These are phyloP conservation scores for Dillenia suffruticosa DNA, from an alignment of 164 flowering plant species.

Conservation along the genomic window DNA sequence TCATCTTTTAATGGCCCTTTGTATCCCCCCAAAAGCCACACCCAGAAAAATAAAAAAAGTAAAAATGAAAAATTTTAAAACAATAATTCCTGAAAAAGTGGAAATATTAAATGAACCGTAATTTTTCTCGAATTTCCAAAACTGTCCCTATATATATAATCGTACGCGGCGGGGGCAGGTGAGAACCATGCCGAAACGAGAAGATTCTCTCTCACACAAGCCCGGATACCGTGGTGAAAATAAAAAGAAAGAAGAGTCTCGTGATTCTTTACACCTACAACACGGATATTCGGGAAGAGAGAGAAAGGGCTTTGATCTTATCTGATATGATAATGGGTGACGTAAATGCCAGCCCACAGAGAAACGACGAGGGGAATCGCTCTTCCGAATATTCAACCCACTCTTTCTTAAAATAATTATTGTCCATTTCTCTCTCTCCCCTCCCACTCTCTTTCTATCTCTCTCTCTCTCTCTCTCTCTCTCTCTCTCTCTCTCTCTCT, in stretches of 20 bases:
- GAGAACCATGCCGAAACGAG: not conserved
- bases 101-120: too few relatives aligned
- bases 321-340: conserved; percentile 17
- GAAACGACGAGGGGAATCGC: conserved; percentile 12
- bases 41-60: too few relatives aligned
- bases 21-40: too few relatives aligned
- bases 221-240: too few relatives aligned
- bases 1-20: too few relatives aligned
- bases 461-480: not conserved
- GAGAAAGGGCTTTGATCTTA: conserved; percentile 23
- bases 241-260: too few relatives aligned
- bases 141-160: not conserved
- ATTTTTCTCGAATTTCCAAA: too few relatives aligned
- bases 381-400: conserved; percentile 43
- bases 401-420: conserved; percentile 2
- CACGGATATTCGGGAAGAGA: conserved; percentile 16
- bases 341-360: conserved; percentile 32
- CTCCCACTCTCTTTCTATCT: too few relatives aligned
- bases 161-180: conserved; percentile 12
- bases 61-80: too few relatives aligned
- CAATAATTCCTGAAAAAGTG: too few relatives aligned
- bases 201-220: too few relatives aligned
- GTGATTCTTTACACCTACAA: not conserved
- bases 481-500: not conserved
- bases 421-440: conserved; percentile 4